These are phyloP conservation scores for Scedosporium dehoogii DNA, from an alignment of 2,329 filamentous ascomycete genomes.

Conservation along the genomic window DNA sequence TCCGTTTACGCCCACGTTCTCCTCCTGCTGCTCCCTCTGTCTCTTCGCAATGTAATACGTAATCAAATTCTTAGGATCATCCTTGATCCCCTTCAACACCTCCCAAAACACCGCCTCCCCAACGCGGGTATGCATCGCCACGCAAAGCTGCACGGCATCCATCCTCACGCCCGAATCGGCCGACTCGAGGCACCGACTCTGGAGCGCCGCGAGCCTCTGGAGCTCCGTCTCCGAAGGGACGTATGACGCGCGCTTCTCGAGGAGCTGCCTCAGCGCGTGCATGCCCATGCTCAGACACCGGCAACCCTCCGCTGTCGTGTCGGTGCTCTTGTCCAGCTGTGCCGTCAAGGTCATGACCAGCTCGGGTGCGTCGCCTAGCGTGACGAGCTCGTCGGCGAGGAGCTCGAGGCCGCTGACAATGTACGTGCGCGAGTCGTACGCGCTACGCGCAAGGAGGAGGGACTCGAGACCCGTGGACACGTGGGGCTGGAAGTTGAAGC, in stretches of 20 bases:
- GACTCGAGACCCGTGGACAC: slow-evolving; percentile 58
- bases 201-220: slow-evolving; percentile 37
- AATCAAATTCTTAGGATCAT: slow-evolving; percentile 66
- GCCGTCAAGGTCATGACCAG: slow-evolving; percentile 44
- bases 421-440: slow-evolving; percentile 59
- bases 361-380: slow-evolving; percentile 52
- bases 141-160: slow-evolving; percentile 72
- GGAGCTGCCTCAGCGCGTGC: slow-evolving; percentile 49
- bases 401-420: slow-evolving; percentile 67
- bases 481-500: slow-evolving; percentile 56
- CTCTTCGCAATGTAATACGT: slow-evolving; percentile 73
- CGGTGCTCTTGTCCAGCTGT: slow-evolving; percentile 33
- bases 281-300: slow-evolving; percentile 53
- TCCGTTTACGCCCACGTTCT: background rate
- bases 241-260: slow-evolving; percentile 36
- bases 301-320: slow-evolving; percentile 32
- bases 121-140: slow-evolving; percentile 55
- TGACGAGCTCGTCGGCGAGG: slow-evolving; percentile 61
- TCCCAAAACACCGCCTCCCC: slow-evolving; percentile 59
- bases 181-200: slow-evolving; percentile 49
- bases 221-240: slow-evolving; percentile 42
- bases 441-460: slow-evolving; percentile 52
- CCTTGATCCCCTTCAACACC: slow-evolving; percentile 51
- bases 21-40: slow-evolving; percentile 39
- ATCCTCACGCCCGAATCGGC: slow-evolving; percentile 55